Percentiles rank a stretch among this genome's conserved stretches.
phyloP scores from a whole-genome alignment of 2,329 filamentous ascomycete genomes.

The Fusarium graminum region DNA sequence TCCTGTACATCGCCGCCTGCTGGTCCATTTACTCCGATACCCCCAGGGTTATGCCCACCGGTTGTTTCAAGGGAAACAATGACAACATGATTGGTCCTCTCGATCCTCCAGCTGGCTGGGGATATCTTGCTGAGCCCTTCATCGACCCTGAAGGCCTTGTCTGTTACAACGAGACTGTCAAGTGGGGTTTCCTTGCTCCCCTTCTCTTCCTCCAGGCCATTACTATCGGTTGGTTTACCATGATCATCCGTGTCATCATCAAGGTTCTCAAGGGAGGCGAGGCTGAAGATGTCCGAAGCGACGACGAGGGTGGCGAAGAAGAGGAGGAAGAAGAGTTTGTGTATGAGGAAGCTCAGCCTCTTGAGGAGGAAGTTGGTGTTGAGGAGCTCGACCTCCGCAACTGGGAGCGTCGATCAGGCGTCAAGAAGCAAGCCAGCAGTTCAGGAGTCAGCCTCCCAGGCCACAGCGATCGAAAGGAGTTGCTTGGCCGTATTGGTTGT shows the following conservation, averaged over 20 bases:
- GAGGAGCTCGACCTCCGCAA: slow-evolving; percentile 76
- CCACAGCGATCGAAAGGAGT: slow-evolving; percentile 82
- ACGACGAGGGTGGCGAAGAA: slow-evolving; percentile 77
- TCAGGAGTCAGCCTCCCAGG: slow-evolving; percentile 75
- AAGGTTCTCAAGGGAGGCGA: slow-evolving; percentile 81
- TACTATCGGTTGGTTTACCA: slow-evolving; percentile 87
- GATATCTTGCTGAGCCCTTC: slow-evolving; percentile 81
- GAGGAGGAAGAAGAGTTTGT: slow-evolving; percentile 67
- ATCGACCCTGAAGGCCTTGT: slow-evolving; percentile 77
- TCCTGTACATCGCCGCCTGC: slow-evolving; percentile 82
- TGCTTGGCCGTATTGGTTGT: slow-evolving; percentile 85
- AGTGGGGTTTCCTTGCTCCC: slow-evolving; percentile 80
- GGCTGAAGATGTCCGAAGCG: slow-evolving; percentile 89
- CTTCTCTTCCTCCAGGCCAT: slow-evolving; percentile 84
- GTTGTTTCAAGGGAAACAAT: slow-evolving; percentile 76
- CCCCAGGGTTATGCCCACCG: slow-evolving; percentile 59
- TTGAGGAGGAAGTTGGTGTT: slow-evolving; percentile 82
- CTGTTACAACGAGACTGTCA: slow-evolving; percentile 82
- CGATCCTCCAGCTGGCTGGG: slow-evolving; percentile 63
- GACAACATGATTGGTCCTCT: slow-evolving; percentile 68
- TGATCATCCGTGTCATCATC: slow-evolving; percentile 87
- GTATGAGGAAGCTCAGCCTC: slow-evolving; percentile 67
- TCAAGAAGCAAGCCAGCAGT: slow-evolving; percentile 66
- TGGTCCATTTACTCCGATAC: slow-evolving; percentile 68
- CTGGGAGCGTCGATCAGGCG: slow-evolving; percentile 69